Evolutionary conservation across 2,329 filamentous ascomycete species (phyloP).

Genomic region (Anthostomella pinea): DNA sequence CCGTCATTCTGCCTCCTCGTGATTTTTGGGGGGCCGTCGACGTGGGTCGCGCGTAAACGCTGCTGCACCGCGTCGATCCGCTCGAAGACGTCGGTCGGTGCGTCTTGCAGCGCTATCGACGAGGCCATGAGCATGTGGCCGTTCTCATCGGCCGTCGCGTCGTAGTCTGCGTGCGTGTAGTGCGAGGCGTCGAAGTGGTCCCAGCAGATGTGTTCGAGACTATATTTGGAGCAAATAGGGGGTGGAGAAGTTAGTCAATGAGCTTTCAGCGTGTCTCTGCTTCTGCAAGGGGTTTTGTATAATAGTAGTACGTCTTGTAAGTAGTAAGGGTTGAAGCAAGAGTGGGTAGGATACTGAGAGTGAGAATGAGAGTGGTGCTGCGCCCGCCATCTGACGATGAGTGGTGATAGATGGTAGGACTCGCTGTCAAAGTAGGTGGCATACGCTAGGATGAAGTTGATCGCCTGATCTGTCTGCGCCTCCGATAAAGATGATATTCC

Average conservation of each 20-base stretch:
- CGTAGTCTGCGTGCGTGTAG: slow-evolving; percentile 33
- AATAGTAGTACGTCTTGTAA: too few species aligned
- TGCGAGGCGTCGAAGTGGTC: slow-evolving; percentile 44
- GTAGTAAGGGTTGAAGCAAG: too few species aligned
- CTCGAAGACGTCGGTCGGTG: slow-evolving; percentile 14
- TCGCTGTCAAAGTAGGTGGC: slow-evolving; percentile 11
- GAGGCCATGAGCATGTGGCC: slow-evolving; percentile 20
- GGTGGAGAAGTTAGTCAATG: neutral
- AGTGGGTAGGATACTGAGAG: too few species aligned
- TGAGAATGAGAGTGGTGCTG: too few species aligned
- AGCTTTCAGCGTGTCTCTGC: too few species aligned
- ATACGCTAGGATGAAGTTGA: slow-evolving; percentile 55
- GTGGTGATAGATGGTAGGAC: too few species aligned
- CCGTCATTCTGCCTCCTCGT: neutral
- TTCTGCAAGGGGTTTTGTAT: neutral
- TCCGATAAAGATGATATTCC: slow-evolving; percentile 30
- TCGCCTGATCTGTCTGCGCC: slow-evolving; percentile 43
- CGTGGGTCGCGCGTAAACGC: slow-evolving; percentile 2
- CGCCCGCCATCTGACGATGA: too few species aligned
- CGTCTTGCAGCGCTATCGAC: slow-evolving; percentile 24
- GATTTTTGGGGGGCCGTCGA: slow-evolving; percentile 2
- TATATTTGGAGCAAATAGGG: slow-evolving; percentile 19
- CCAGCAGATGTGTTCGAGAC: slow-evolving; percentile 53
- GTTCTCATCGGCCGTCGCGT: slow-evolving; percentile 14
- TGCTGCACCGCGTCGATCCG: slow-evolving; percentile 12